These are phyloP conservation scores for Suillus subalutaceus DNA, from an alignment of 768 basidiomycete species.

Conservation along the genomic window DNA sequence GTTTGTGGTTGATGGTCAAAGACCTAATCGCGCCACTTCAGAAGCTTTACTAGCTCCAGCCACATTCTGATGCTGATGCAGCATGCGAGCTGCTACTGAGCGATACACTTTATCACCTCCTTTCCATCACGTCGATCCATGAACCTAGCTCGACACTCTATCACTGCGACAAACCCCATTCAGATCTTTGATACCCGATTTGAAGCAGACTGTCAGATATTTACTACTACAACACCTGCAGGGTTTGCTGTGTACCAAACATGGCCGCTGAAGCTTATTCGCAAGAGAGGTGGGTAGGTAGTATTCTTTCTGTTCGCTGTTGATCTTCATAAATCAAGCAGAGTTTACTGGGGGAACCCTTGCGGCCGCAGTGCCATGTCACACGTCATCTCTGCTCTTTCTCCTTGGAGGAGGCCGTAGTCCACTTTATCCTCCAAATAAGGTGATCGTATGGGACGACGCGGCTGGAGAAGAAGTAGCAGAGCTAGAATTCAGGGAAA, in stretches of 20 bases:
- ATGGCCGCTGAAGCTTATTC: slow-evolving; percentile 74
- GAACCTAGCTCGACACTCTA: slow-evolving; percentile 87
- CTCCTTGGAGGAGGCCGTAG: slow-evolving; percentile 87
- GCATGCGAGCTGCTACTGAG: slow-evolving; percentile 19
- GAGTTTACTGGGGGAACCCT: slow-evolving; percentile 82
- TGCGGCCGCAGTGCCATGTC: slow-evolving; percentile 74
- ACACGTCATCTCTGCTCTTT: slow-evolving; percentile 82
- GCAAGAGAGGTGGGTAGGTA: slow-evolving; percentile 71
- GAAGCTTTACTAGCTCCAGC: slow-evolving; percentile 9
- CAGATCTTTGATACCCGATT: slow-evolving; percentile 79
- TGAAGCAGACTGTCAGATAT: slow-evolving; percentile 79
- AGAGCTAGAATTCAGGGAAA: slow-evolving; percentile 87
- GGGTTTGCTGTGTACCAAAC: slow-evolving; percentile 85
- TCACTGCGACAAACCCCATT: slow-evolving; percentile 74
- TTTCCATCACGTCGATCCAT: slow-evolving; percentile 46
- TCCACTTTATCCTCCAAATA: slow-evolving; percentile 89
- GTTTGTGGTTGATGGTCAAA: neutral
- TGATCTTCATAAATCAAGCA: slow-evolving; percentile 35
- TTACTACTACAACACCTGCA: slow-evolving; percentile 76
- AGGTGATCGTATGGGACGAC: slow-evolving; percentile 91
- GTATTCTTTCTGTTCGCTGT: slow-evolving; percentile 3
- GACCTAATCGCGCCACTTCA: slow-evolving; percentile 9
- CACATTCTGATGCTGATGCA: slow-evolving; percentile 14
- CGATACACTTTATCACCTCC: slow-evolving; percentile 12
- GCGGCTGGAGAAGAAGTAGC: slow-evolving; percentile 74